Evolutionary conservation across 805 yeast genomes (phyloP), one percentile per base, ranked within the genome.

Genomic region (Pichia scutulata): DNA sequence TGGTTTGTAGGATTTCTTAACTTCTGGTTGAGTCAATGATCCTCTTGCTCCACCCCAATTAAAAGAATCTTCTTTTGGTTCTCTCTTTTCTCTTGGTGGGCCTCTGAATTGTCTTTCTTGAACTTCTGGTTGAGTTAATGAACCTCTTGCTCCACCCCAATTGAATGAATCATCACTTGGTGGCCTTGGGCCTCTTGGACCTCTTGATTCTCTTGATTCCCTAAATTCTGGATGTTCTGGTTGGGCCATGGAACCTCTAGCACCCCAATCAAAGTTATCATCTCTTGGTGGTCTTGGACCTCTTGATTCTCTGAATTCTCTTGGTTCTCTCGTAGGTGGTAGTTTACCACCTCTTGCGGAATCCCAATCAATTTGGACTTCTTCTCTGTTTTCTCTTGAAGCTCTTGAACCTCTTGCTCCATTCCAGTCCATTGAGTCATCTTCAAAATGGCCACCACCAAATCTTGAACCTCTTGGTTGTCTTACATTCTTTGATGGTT

Each of bases 311-410:
- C 70, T 59, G 66, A 50, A 69, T 18, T 23, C 22, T 26, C 44
- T 69, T 55, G 37, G 37, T 8, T 19, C 37, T 57, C 58, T 57
- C 60, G 64, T 61, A 44, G 56, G 41, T 39, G 42, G 44, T 7
- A 24, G 23, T 33, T 18, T 39, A n/a, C 66, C 70, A 36, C 62
- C 61, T 62, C 80, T 70, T 42, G 74, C 78, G 16, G 71, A 54
- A 48, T 73, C 70, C 80, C 87, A 82, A 66, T 84, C 89, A 48
- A 81, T 67, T 28, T 80, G 78, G 44, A 78, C 77, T 70, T 44
- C 53, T 44, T 19, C 49, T 51, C 54, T 51, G 21, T 58, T 48
- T 40, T 48, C 53, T 39, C 51, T 46, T 22, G 46, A 30, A 45
- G 44, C 10, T 58, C 64, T 66, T 58, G 68, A 70, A 36, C 65